Percentiles rank a stretch among this genome's conserved stretches.
Conservation (phyloP, 495 filamentous ascomycete genomes). For the Hypoxylon lenormandii region DNA sequence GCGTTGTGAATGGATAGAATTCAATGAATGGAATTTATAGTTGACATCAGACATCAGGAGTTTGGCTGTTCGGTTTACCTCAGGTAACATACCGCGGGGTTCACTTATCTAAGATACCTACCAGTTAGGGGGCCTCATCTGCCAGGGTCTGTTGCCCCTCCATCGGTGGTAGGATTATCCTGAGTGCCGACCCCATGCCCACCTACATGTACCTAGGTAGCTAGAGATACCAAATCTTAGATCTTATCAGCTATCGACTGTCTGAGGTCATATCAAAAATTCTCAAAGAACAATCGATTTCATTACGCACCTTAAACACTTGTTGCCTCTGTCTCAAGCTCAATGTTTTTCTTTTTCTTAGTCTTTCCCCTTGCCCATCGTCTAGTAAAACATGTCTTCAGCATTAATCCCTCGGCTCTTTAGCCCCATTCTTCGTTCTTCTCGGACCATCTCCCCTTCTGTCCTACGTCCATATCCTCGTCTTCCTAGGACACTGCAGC, state of each 20-base stretch:
- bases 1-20: background rate
- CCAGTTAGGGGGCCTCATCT: background rate
- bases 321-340: too few relatives aligned
- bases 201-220: too few relatives aligned
- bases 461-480: conserved; percentile 33
- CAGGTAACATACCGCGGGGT: too few relatives aligned
- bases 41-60: too few relatives aligned
- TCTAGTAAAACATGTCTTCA: conserved; percentile 30
- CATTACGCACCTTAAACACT: too few relatives aligned
- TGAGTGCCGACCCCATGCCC: conserved; percentile 2
- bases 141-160: conserved; percentile 20
- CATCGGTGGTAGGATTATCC: conserved; percentile 30
- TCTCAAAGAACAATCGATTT: too few relatives aligned
- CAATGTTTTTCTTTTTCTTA: background rate
- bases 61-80: too few relatives aligned
- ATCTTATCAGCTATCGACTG: too few relatives aligned
- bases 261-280: too few relatives aligned
- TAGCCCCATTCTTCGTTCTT: conserved; percentile 13
- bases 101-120: too few relatives aligned
- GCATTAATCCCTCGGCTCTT: conserved; percentile 18
- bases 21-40: background rate
- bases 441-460: conserved; percentile 18
- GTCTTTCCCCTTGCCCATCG: conserved; percentile 6
- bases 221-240: too few relatives aligned
- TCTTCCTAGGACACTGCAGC: conserved; percentile 36